Base-by-base conservation (phyloP, 352 stramenopile genomes). In the Phytophthora gonapodyides region DNA sequence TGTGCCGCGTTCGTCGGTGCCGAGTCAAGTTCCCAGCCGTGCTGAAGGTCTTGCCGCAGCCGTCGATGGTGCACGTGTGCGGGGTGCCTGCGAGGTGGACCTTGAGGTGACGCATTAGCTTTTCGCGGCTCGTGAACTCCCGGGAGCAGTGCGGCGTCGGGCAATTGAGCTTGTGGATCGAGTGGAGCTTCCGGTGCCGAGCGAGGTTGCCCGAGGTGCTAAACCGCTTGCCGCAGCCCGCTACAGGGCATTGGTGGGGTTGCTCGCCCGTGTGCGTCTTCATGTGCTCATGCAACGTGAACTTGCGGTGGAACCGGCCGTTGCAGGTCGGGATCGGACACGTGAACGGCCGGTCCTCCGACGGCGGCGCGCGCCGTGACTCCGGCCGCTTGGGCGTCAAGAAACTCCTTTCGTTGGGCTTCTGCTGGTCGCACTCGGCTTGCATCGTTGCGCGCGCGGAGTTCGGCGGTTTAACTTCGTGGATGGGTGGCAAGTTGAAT, bases 241-340 rank as follows among this genome's bases (percentile, higher is more conserved):
- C 44, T n/a, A 80, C 62, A 16, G 80, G 75, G 42, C 82, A 90
- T 24, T 72, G 44, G 52, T 90, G 79, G 4, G 84, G 82, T 57
- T 89, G 79, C 65, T 91, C 81, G 13, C 83, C 83, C 48, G 81
- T 91, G 73, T 92, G 83, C 40, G 82, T 93, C 71, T 90, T 90
- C 50, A 88, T 76, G 58, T 93, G 83, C 46, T 89, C 80, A 46
- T 76, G 84, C 52, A 88, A 64, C 33, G 81, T 89, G 56, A 87
- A 89, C 44, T 85, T 87, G 65, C 80, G 80, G 64, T 87, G 78
- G 69, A 89, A 88, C 15, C 76, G 74, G 13, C 75, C 70, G 12
- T 54, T 61, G 49, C 76, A 88, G n/a, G 62, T 66, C n/a, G 71
- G 71, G 41, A 82, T 72, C 16, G 68, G 71, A 49, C 78, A 88